Percentiles rank a stretch among this genome's conserved stretches.
These are phyloP conservation scores for Beta vulgaris DNA, from an alignment of 148 eudicot genomes.

Conservation along the genomic window DNA sequence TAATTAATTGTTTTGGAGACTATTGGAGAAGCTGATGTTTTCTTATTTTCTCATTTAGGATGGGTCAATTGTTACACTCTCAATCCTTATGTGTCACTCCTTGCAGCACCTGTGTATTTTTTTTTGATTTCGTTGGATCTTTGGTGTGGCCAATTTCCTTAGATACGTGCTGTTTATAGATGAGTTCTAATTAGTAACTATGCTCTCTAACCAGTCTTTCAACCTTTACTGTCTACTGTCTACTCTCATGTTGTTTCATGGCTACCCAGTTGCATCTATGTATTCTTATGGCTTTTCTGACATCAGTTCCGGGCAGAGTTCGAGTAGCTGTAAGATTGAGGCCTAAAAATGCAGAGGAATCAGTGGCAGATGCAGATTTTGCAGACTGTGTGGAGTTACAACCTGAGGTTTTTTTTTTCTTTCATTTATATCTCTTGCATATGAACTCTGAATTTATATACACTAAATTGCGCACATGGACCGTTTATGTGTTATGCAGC, in stretches of 20 bases:
- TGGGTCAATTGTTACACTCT: background rate
- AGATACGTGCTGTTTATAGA: background rate
- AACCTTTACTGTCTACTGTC: background rate
- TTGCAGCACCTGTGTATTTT: background rate
- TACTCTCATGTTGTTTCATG: background rate
- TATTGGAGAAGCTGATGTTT: background rate
- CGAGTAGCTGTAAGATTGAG: conserved; percentile 93
- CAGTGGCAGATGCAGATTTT: conserved; percentile 91
- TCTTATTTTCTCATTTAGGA: background rate
- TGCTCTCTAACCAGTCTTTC: background rate
- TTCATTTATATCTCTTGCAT: background rate
- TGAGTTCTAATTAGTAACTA: background rate
- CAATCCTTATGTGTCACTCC: background rate
- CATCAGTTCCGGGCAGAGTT: conserved; percentile 75
- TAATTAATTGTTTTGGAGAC: background rate
- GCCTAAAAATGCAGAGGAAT: conserved; percentile 88
- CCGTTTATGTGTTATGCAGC: conserved; percentile 35
- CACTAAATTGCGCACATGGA: background rate
- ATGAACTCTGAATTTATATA: background rate
- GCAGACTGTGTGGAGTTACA: conserved; percentile 96
- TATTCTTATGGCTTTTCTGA: background rate
- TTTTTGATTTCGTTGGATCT: background rate
- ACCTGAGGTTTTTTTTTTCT: conserved; percentile 57
- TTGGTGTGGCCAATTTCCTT: background rate
- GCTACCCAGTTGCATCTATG: background rate